phyloP scores from a whole-genome alignment of 2,329 filamentous ascomycete genomes.

The Passalora sequoiae region DNA sequence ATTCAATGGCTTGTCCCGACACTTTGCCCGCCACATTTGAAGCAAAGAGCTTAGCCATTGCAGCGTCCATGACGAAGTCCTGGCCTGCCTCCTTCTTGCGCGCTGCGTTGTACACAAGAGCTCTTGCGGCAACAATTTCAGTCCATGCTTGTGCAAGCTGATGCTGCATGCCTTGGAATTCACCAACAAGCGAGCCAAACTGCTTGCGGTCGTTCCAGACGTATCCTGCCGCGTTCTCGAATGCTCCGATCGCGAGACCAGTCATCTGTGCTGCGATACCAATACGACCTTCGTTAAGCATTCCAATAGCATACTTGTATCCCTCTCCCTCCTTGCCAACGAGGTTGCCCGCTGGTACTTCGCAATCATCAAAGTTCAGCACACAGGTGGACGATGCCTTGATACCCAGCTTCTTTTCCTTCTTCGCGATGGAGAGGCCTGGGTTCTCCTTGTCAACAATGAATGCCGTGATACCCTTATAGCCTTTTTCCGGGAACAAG shows the following conservation, averaged over 20 bases:
- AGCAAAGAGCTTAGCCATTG: conserved; percentile 95
- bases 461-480: conserved; percentile 96
- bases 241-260: conserved; percentile 86
- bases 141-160: conserved; percentile 94
- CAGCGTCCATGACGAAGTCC: conserved; percentile 90
- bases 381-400: conserved; percentile 93
- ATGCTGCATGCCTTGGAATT: conserved; percentile 99
- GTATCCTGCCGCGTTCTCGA: conserved; percentile 89
- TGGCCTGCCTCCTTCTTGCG: conserved; percentile 97
- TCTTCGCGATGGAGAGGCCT: conserved; percentile 95
- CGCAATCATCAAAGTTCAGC: conserved; percentile 93
- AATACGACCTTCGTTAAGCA: conserved; percentile 94
- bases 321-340: conserved; percentile 84
- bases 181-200: conserved; percentile 86
- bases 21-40: conserved; percentile 89
- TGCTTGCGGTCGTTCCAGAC: conserved; percentile 98
- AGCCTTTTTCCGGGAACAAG: conserved; percentile 82
- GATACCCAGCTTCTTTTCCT: conserved; percentile 99
- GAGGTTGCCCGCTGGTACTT: conserved; percentile 80
- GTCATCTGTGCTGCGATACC: conserved; percentile 99
- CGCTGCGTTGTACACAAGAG: conserved; percentile 90
- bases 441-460: conserved; percentile 83
- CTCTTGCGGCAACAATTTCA: conserved; percentile 85
- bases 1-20: conserved; percentile 81
- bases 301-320: conserved; percentile 94